A percentile compares a stretch with the other conserved stretches of the same genome.
These are phyloP conservation scores for Malus orientalis DNA, from an alignment of 306 rosid species.

Conservation along the genomic window DNA sequence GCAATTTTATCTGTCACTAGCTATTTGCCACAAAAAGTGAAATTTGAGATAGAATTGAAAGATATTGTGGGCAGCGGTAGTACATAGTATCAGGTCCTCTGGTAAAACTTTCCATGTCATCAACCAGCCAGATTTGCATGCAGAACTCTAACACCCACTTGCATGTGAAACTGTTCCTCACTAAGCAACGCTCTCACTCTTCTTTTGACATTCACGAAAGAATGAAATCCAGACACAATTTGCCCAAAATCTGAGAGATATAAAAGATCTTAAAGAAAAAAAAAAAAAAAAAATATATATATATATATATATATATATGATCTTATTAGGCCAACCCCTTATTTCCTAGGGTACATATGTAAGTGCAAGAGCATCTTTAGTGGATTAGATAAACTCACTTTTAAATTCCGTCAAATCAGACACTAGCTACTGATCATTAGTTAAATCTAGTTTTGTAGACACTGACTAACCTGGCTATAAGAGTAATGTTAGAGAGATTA, in stretches of 20 bases:
- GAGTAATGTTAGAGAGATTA: too few species aligned
- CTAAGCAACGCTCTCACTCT: conserved; percentile 5
- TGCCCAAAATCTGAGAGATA: background rate
- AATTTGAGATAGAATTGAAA: conserved; percentile 31
- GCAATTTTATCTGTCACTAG: conserved; percentile 40
- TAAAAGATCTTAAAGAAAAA: background rate
- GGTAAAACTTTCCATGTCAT: conserved; percentile 48
- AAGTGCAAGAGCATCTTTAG: background rate
- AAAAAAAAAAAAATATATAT: too few species aligned
- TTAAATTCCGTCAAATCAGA: background rate
- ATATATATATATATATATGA: too few species aligned
- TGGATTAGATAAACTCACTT: background rate
- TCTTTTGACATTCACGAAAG: conserved; percentile 2
- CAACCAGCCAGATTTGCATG: conserved; percentile 25
- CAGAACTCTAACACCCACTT: conserved; percentile 33
- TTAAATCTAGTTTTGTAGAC: too few species aligned
- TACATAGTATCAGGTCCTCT: conserved; percentile 65
- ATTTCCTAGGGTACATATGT: background rate
- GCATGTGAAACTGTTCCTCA: conserved; percentile 27
- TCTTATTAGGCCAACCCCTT: background rate
- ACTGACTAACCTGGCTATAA: too few species aligned
- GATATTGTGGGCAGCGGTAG: conserved; percentile 26
- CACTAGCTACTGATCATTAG: too few species aligned
- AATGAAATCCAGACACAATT: conserved; percentile 1
- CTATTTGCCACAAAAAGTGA: conserved; percentile 47